Evolutionary conservation across 2,329 filamentous ascomycete species (phyloP).

Genomic region (Monosporascus sp.): DNA sequence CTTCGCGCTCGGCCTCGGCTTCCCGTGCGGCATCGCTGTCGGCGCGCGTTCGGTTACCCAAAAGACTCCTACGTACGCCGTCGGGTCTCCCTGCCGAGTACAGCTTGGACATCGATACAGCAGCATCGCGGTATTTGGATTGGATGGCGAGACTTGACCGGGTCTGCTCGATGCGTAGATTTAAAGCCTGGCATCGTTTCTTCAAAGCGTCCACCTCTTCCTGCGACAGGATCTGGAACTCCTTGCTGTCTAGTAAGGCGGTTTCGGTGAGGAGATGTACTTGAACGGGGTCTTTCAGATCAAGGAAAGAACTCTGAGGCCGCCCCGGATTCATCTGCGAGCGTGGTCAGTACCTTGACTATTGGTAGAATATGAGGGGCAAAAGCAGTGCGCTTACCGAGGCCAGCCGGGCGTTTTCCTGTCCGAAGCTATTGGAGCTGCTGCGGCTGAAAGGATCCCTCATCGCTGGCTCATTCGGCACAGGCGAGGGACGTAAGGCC

Average conservation of each 20-base stretch:
- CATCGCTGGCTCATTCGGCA: conserved; percentile 42
- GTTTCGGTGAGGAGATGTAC: conserved; percentile 92
- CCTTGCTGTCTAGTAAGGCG: conserved; percentile 79
- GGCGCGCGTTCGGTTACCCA: conserved; percentile 44
- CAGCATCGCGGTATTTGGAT: conserved; percentile 90
- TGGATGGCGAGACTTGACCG: conserved; percentile 82
- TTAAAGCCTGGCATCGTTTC: conserved; percentile 70
- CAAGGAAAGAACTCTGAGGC: conserved; percentile 52
- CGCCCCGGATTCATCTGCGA: conserved; percentile 45
- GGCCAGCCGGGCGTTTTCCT: conserved; percentile 49
- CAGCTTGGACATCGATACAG: conserved; percentile 76
- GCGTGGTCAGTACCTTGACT: neutral
- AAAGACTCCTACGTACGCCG: conserved; percentile 43
- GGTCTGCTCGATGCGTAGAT: conserved; percentile 73
- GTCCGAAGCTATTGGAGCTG: conserved; percentile 47
- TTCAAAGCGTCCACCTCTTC: conserved; percentile 91
- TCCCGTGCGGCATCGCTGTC: conserved; percentile 46
- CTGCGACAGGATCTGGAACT: conserved; percentile 79
- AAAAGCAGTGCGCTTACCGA: conserved; percentile 39
- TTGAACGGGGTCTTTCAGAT: conserved; percentile 68
- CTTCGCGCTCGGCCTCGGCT: conserved; percentile 68
- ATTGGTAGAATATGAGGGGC: neutral
- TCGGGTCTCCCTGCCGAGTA: conserved; percentile 54
- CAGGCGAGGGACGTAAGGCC: conserved; percentile 23
- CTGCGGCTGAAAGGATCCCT: conserved; percentile 56